A percentile compares a stretch with the other conserved stretches of the same genome.
phyloP scores from a whole-genome alignment of 768 basidiomycete species.

The Naganishia vishniacii region DNA sequence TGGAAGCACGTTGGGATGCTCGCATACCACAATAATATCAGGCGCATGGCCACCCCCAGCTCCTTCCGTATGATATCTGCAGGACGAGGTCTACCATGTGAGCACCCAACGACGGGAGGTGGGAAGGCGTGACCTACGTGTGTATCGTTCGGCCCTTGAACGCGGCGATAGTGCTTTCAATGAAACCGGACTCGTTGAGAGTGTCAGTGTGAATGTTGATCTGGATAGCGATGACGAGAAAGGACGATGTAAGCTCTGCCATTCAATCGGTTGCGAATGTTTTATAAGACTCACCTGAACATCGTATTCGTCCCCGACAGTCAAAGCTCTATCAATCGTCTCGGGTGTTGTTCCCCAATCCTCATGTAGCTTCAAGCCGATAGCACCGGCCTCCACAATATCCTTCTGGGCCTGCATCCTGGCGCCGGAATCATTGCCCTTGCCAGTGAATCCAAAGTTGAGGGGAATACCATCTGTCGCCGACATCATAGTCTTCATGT shows the following conservation, averaged over 20 bases:
- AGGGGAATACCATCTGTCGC: conserved; percentile 85
- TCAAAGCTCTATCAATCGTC: conserved; percentile 68
- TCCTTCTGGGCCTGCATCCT: conserved; percentile 63
- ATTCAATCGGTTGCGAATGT: not conserved
- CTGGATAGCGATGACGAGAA: conserved; percentile 41
- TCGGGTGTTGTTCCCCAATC: conserved; percentile 93
- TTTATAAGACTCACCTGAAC: conserved; percentile 63
- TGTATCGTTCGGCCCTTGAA: conserved; percentile 89
- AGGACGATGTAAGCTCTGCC: not conserved
- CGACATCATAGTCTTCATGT: conserved; percentile 81
- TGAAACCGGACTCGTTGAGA: conserved; percentile 93
- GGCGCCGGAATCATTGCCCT: conserved; percentile 83
- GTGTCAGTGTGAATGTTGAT: conserved; percentile 97
- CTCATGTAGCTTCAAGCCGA: conserved; percentile 90
- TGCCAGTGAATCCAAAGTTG: conserved; percentile 93
- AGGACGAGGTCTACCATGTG: not conserved
- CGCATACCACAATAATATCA: conserved; percentile 96
- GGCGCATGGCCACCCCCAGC: conserved; percentile 96
- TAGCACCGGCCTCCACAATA: conserved; percentile 73
- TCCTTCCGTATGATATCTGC: conserved; percentile 82
- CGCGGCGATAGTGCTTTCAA: conserved; percentile 86
- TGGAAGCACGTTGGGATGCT: conserved; percentile 78
- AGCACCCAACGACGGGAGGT: not conserved
- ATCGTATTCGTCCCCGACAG: conserved; percentile 82
- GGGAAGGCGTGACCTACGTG: conserved; percentile 51